Conservation (phyloP, 2,329 filamentous ascomycete genomes). For the Fusarium odoratissimum region DNA sequence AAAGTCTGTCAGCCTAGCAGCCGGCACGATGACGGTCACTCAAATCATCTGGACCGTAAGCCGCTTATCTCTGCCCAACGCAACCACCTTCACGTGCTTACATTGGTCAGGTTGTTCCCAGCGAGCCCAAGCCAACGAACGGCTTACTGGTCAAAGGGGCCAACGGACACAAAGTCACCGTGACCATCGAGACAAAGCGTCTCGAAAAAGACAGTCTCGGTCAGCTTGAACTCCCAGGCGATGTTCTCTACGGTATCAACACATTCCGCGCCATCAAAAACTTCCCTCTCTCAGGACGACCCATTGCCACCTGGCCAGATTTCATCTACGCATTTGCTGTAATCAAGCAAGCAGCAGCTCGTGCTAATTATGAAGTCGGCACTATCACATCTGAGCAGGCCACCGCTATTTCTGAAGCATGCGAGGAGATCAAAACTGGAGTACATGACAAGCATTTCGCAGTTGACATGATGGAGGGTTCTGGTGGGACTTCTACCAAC, state of each 20-base stretch:
- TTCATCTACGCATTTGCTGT: conserved; percentile 1
- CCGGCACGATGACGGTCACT: neutral
- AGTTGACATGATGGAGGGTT: conserved; percentile 12
- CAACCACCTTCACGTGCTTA: neutral
- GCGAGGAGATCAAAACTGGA: conserved; percentile 2
- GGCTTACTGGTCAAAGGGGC: neutral
- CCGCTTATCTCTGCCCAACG: too few relatives aligned
- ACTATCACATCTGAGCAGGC: neutral
- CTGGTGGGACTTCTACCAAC: conserved; percentile 7
- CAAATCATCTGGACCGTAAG: neutral
- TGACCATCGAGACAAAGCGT: neutral
- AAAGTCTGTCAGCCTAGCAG: neutral
- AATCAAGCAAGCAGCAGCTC: conserved; percentile 8
- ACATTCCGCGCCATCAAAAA: conserved; percentile 10
- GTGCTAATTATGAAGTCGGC: neutral
- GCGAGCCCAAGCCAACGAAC: neutral
- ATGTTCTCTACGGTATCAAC: conserved; percentile 5
- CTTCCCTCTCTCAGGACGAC: conserved; percentile 3
- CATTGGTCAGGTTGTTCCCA: neutral
- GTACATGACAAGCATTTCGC: neutral
- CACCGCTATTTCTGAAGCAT: neutral
- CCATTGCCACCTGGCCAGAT: conserved; percentile 1
- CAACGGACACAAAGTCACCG: neutral
- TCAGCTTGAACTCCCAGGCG: neutral
- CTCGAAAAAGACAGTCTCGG: conserved; percentile 7